Evolutionary conservation across 2,329 filamentous ascomycete genomes (phyloP), one percentile per base, ranked within the genome.

Genomic region (Elsinoe necatrix): DNA sequence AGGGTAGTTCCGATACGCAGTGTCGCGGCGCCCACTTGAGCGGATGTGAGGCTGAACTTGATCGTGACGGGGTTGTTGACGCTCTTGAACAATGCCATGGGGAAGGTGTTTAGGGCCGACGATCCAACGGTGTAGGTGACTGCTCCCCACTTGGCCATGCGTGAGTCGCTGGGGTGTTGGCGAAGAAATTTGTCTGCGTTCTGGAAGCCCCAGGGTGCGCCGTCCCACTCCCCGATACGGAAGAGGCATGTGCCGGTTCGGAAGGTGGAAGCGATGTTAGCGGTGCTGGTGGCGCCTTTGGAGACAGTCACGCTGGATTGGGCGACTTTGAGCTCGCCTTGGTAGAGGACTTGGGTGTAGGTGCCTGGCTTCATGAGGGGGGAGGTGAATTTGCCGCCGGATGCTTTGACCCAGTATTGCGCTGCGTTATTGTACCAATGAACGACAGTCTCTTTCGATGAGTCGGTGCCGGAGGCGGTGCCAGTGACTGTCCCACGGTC

Each of bases 261-360:
- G 3, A 75, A 73, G 12, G 67, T 71, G 29, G 75, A 77, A 2
- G 76, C 74, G 47, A 83, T 82, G 64, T 77, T 75, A 51, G 74
- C 72, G 2, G 72, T 75, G 0, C 74, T 74, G 0, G 74, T 73
- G 29, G 68, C 67, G 3, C 80, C 80, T 1, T 77, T 77, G 1
- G 70, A 71, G 39, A 84, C 79, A 0, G 68, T 71, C 14, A 80
- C 77, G 4, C 69, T 72, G 21, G 72, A 68, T 1, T 74, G 73
- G 3, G 77, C 79, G 7, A 83, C 78, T 59, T 76, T 73, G 64
- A 77, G 77, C 65, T 84, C 81, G 16, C 73, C 76, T 61, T 81
- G 80, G 68, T 83, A 84, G 35, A 86, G 75, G 3, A 83, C 77
- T 76, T 84, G 83, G n/a, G 80, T 84, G 69, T 86, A 86, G 0